These are phyloP conservation scores for Rosa multiflora DNA, from an alignment of 306 rosid genomes.

Conservation along the genomic window DNA sequence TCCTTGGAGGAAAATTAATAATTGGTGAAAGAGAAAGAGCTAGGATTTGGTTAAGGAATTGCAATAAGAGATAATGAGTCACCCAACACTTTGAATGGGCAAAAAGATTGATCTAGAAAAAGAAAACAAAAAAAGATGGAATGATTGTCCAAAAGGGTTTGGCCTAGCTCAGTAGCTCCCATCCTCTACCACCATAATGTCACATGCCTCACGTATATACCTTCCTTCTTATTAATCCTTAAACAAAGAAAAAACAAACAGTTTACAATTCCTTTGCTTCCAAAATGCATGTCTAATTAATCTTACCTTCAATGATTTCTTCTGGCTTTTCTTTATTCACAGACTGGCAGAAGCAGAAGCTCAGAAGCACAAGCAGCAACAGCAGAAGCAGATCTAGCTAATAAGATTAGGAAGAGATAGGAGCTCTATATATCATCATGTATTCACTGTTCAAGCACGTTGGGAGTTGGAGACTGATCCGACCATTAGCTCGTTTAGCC, in stretches of 20 bases:
- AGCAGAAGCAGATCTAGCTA: neutral
- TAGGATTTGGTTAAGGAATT: neutral
- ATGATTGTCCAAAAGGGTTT: conserved; percentile 39
- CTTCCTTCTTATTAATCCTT: neutral
- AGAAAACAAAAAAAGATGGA: conserved; percentile 25
- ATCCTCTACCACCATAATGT: conserved; percentile 39
- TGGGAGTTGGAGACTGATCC: conserved; percentile 27
- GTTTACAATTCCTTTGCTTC: neutral
- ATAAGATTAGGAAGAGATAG: neutral
- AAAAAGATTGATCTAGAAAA: conserved; percentile 5
- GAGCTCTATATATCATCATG: neutral
- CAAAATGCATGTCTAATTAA: neutral
- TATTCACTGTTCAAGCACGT: conserved; percentile 25
- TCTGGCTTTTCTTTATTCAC: conserved; percentile 18
- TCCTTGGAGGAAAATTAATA: neutral
- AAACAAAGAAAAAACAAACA: neutral
- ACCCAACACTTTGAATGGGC: conserved; percentile 31
- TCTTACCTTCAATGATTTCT: conserved; percentile 27
- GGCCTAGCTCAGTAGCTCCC: conserved; percentile 32
- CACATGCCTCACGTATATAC: conserved; percentile 44
- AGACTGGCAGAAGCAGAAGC: conserved; percentile 25
- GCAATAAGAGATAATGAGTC: conserved; percentile 14
- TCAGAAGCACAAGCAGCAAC: conserved; percentile 19
- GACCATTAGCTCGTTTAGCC: conserved; percentile 24
- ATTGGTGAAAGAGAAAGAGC: conserved; percentile 23